Evolutionary conservation across 2,329 filamentous ascomycete genomes (phyloP).

Genomic region (Penicillium sp.): DNA sequence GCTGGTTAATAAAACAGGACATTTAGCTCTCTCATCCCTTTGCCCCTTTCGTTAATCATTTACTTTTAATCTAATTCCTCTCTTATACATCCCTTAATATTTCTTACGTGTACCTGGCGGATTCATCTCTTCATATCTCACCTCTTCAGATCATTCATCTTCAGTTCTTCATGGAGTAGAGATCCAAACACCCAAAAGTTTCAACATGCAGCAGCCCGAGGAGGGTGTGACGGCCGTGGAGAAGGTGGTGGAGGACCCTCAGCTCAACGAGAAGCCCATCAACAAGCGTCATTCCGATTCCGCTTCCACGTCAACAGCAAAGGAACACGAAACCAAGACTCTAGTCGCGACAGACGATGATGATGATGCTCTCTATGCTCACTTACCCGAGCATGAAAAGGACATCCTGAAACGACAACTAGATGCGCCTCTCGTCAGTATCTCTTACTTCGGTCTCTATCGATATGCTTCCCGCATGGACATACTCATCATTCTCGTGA

Average conservation of each 20-base stretch:
- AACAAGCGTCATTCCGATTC: constrained; percentile 16
- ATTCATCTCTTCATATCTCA: neutral
- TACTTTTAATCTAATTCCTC: neutral
- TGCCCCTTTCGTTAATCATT: neutral
- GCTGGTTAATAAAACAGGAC: neutral
- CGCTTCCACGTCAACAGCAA: constrained; percentile 23
- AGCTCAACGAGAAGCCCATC: constrained; percentile 14
- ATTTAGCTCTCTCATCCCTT: neutral
- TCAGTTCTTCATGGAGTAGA: constrained; percentile 2
- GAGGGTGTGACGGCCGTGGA: constrained; percentile 16
- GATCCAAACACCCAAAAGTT: neutral
- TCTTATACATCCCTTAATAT: neutral
- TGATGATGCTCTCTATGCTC: constrained; percentile 56
- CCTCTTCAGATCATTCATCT: neutral
- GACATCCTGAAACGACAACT: constrained; percentile 68
- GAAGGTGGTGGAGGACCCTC: constrained; percentile 14
- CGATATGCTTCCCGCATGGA: constrained; percentile 69
- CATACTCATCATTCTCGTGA: constrained; percentile 60
- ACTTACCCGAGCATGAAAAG: constrained; percentile 65
- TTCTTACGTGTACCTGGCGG: neutral
- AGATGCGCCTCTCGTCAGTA: constrained; percentile 60
- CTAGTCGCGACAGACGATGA: constrained; percentile 43
- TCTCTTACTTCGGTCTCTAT: constrained; percentile 65
- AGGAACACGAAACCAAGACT: constrained; percentile 33
- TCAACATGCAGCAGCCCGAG: constrained; percentile 22